Conservation (phyloP, 1,284 basidiomycete species). For the Sporisorium iseilematis-ciliati region DNA sequence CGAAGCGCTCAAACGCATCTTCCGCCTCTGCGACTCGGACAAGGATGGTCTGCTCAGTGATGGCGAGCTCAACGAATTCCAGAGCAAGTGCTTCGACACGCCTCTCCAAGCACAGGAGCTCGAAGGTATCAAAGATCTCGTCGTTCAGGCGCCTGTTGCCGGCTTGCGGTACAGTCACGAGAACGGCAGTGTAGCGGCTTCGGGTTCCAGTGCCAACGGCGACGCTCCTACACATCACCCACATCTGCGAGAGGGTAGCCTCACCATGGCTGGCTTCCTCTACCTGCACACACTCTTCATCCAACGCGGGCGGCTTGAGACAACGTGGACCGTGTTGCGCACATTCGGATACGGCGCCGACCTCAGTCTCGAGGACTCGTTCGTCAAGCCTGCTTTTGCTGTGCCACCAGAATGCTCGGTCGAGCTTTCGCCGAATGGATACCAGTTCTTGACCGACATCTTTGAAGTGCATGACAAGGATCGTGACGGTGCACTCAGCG, state of each 20-base stretch:
- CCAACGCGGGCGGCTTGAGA: slow-evolving; percentile 93
- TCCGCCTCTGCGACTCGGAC: slow-evolving; percentile 93
- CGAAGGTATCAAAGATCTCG: slow-evolving; percentile 73
- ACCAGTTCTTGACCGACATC: slow-evolving; percentile 96
- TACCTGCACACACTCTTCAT: slow-evolving; percentile 98
- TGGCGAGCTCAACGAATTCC: slow-evolving; percentile 94
- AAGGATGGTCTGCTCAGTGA: slow-evolving; percentile 93
- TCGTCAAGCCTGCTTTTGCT: slow-evolving; percentile 78
- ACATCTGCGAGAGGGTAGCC: slow-evolving; percentile 72
- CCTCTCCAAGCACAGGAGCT: slow-evolving; percentile 92
- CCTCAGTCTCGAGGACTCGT: slow-evolving; percentile 75
- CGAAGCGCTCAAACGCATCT: slow-evolving; percentile 89
- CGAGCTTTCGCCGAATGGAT: slow-evolving; percentile 90
- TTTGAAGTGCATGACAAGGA: slow-evolving; percentile 98
- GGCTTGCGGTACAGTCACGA: slow-evolving; percentile 51
- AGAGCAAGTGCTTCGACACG: slow-evolving; percentile 93
- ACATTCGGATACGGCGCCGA: slow-evolving; percentile 97
- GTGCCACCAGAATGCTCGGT: slow-evolving; percentile 93
- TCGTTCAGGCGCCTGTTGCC: slow-evolving; percentile 52
- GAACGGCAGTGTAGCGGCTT: slow-evolving; percentile 46
- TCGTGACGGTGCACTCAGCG: slow-evolving; percentile 90
- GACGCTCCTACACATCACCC: slow-evolving; percentile 48
- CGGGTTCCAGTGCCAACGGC: slow-evolving; percentile 43
- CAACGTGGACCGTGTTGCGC: slow-evolving; percentile 95
- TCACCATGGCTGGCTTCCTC: slow-evolving; percentile 93